Conservation (phyloP, 2,329 filamentous ascomycete genomes). For the Macroventuria anomochaeta region DNA sequence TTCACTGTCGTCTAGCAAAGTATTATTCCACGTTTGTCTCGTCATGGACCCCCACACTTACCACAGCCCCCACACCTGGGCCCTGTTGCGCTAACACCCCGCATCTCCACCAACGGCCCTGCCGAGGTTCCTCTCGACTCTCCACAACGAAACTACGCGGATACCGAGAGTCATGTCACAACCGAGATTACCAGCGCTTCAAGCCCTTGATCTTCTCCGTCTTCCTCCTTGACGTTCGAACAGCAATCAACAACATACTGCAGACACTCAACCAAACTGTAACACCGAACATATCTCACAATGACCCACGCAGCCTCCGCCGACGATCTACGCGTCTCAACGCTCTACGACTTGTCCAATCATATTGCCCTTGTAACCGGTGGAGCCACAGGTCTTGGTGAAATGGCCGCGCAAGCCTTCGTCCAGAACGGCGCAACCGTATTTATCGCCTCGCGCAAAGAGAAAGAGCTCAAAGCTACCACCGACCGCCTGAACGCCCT, state of each 20-base stretch:
- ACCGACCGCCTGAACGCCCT: slow-evolving; percentile 57
- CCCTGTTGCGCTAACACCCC: slow-evolving; percentile 16
- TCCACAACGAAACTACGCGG: slow-evolving; percentile 1
- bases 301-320: slow-evolving; percentile 43
- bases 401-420: slow-evolving; percentile 63
- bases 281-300: neutral
- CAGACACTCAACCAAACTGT: too few relatives aligned
- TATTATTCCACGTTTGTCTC: too few relatives aligned
- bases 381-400: slow-evolving; percentile 59
- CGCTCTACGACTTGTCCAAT: slow-evolving; percentile 45
- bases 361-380: slow-evolving; percentile 59
- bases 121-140: slow-evolving; percentile 14
- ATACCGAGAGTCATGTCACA: slow-evolving; percentile 12
- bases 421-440: slow-evolving; percentile 61
- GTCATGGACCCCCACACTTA: too few relatives aligned
- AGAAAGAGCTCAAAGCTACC: slow-evolving; percentile 57
- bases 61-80: neutral
- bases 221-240: neutral
- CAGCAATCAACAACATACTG: too few relatives aligned
- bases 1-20: too few relatives aligned
- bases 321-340: slow-evolving; percentile 42
- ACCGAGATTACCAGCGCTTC: neutral
- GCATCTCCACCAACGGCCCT: slow-evolving; percentile 9
- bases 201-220: neutral
- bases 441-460: slow-evolving; percentile 62